Conservation (phyloP, 106 monocot species). For the Iris macrosiphon region DNA sequence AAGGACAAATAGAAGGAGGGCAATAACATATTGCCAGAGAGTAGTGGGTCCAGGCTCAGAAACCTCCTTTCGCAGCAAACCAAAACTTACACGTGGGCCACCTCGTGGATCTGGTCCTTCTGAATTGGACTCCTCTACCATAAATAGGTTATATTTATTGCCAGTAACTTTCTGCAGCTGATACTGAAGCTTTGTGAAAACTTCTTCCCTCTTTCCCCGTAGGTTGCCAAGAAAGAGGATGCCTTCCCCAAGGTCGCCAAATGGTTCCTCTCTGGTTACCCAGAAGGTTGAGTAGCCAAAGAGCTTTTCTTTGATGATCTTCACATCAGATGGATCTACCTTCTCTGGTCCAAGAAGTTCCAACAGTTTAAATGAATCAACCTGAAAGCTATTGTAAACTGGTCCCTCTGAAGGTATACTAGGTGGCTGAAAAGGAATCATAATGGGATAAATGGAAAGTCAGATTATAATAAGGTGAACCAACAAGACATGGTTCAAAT, state of each 20-base stretch:
- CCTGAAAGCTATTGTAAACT: constrained; percentile 70
- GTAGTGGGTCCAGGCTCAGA: constrained; percentile 92
- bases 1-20: constrained; percentile 80
- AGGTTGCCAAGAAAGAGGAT: constrained; percentile 93
- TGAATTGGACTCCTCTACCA: constrained; percentile 96
- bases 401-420: constrained; percentile 38
- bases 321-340: constrained; percentile 87
- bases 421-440: constrained; percentile 32
- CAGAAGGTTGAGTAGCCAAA: constrained; percentile 98
- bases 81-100: constrained; percentile 93
- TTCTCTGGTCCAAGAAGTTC: constrained; percentile 97
- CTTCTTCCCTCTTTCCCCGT: constrained; percentile 80
- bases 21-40: constrained; percentile 96
- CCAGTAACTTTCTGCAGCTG: constrained; percentile 64
- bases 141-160: constrained; percentile 84
- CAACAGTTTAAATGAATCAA: constrained; percentile 86
- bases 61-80: constrained; percentile 88
- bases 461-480: neutral
- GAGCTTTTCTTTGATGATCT: constrained; percentile 85
- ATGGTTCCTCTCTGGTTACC: constrained; percentile 91
- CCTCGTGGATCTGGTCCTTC: constrained; percentile 93
- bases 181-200: constrained; percentile 76
- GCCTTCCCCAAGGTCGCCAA: constrained; percentile 95
- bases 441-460: neutral
- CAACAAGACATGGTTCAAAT: neutral